Evolutionary conservation across 352 stramenopile species (phyloP), one percentile per base, ranked within the genome.

Genomic region (Globisporangium middletonii): DNA sequence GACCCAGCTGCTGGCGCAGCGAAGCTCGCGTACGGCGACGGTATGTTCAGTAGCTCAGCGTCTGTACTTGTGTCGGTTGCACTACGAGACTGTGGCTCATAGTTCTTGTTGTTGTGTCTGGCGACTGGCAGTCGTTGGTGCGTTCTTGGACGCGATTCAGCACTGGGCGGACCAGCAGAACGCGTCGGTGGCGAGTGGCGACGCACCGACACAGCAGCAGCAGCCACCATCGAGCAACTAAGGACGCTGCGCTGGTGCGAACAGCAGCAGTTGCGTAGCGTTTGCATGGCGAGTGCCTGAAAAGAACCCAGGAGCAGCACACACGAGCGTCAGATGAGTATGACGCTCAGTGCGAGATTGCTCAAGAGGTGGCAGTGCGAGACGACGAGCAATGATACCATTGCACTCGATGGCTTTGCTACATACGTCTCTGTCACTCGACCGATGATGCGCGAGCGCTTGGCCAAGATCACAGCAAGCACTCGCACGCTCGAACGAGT

Each of bases 1-100:
- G 75, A 97, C 50, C 73, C 84, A 27, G 55, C 75, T 11, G 88
- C 85, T 37, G 88, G 88, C 26, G 83, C 83, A 33, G 69, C 59
- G 45, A 91, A 96, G 57, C 76, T 97, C 28, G 70, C 83, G 19
- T 83, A 79, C 52, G 90, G 90, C 26, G 88, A 97, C 59, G 69
- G 84, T 92, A 38, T 9, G 33, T 12, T 9, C 33, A 38, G 33
- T 12, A 38, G 23, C 23, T 11, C 4, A 38, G 72, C 44, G 76
- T 72, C 0, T 46, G 41, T 0, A 45, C 15, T 33, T 23, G 0
- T 44, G n/a, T 23, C 13, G 11, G 13, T 23, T 18, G 12, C 11
- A 46, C n/a, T 4, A 15, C 41, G 18, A 46, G 4, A 23, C 15
- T 18, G 18, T 46, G 18, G 41, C 15, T 23, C 18, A 46, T 23